Evolutionary conservation across 805 yeast genomes (phyloP).

Genomic region (Ogataea chonburiensis): DNA sequence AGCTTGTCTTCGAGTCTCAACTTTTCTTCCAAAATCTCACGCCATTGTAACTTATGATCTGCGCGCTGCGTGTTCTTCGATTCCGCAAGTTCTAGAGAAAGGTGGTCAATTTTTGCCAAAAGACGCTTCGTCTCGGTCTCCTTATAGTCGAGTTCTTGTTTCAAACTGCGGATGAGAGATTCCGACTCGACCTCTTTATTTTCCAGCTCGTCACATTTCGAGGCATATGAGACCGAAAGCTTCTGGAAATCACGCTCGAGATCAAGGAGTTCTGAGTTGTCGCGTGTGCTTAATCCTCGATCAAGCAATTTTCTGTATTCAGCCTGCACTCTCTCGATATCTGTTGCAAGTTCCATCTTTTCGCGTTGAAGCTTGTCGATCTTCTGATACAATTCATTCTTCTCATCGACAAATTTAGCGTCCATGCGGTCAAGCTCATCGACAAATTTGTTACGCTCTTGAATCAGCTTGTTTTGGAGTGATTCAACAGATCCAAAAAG

Average conservation of each 20-base stretch:
- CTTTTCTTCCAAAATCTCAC: slow-evolving; percentile 38
- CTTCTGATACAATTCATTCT: slow-evolving; percentile 31
- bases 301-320: slow-evolving; percentile 17
- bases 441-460: slow-evolving; percentile 19
- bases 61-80: slow-evolving; percentile 29
- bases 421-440: slow-evolving; percentile 17
- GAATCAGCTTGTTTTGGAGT: slow-evolving; percentile 13
- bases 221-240: slow-evolving; percentile 36
- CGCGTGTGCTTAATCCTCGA: slow-evolving; percentile 13
- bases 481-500: slow-evolving; percentile 9
- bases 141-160: slow-evolving; percentile 31
- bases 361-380: slow-evolving; percentile 38
- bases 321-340: slow-evolving; percentile 34
- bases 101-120: slow-evolving; percentile 20
- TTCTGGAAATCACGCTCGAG: slow-evolving; percentile 40
- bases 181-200: slow-evolving; percentile 21
- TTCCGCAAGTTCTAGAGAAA: slow-evolving; percentile 32
- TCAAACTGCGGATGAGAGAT: slow-evolving; percentile 8
- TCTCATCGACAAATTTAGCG: slow-evolving; percentile 29
- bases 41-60: slow-evolving; percentile 32
- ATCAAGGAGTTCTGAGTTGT: slow-evolving; percentile 17
- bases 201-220: slow-evolving; percentile 25
- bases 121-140: slow-evolving; percentile 38
- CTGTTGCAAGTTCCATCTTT: slow-evolving; percentile 36
- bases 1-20: slow-evolving; percentile 39